Conservation (phyloP, 2,329 filamentous ascomycete genomes). For the Hypoxylon sp. region DNA sequence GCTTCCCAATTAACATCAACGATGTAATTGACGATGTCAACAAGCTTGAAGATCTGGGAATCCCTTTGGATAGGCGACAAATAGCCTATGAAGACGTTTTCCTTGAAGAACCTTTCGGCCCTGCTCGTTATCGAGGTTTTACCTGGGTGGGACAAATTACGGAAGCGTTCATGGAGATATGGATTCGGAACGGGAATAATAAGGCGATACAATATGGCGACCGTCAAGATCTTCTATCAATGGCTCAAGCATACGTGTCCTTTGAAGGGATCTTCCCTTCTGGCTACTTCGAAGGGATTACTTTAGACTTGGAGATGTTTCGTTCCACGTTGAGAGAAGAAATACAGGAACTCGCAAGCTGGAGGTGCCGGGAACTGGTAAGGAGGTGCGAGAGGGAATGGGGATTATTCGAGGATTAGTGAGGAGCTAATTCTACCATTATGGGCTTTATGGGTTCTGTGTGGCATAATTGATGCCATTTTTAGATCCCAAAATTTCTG, state of each 20-base stretch:
- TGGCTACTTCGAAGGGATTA: constrained; percentile 1
- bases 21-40: background rate
- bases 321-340: constrained; percentile 2
- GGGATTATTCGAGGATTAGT: constrained; percentile 7
- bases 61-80: background rate
- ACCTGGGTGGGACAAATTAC: constrained; percentile 5
- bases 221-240: background rate
- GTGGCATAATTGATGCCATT: too few relatives aligned
- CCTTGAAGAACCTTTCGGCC: background rate
- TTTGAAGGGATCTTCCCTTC: constrained; percentile 3
- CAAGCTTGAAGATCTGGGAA: background rate
- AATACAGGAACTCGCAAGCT: background rate
- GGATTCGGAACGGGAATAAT: background rate
- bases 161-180: background rate
- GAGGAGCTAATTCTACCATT: too few relatives aligned
- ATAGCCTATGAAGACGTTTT: background rate
- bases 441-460: too few relatives aligned
- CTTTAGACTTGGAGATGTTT: background rate
- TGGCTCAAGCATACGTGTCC: background rate
- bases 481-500: too few relatives aligned
- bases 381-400: too few relatives aligned
- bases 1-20: background rate
- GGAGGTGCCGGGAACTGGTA: background rate
- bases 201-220: constrained; percentile 4
- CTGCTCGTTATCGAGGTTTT: background rate